Evolutionary conservation across 164 flowering plant species (phyloP), one percentile per base, ranked within the genome.

Genomic region (Cinnamomum micranthum): DNA sequence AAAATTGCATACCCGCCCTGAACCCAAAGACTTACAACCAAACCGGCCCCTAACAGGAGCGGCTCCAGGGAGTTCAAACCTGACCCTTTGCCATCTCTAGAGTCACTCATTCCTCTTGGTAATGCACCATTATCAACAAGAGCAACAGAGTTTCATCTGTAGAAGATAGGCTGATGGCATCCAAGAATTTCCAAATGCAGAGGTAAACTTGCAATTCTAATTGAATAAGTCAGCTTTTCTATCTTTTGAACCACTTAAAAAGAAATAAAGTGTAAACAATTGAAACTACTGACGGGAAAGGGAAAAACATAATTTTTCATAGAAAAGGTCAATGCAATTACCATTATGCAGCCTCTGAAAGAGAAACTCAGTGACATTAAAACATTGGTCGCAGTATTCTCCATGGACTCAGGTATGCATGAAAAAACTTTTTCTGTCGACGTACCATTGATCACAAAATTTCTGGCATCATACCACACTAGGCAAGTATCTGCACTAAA

Each of bases 311-410:
- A 62, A 28, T 20, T 50, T 50, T 47, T 50, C 60, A 59, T 9
- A 47, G 7, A 23, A 19, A 12, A 33, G 23, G 47, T 27, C 19
- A 73, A 35, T 66, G 71, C 1, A 77, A 73, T 82, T 91, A 96
- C 99, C 99, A 96, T 79, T 78, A 88, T 81, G 86, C 99, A 96
- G 84, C 83, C 69, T 65, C 89, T 85, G 87, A 94, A 94, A 73
- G 86, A 74, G 79, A 88, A 94, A 84, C 99, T 96, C 77, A 96
- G 88, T 64, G 82, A 79, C 66, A 91, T 91, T 85, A 96, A 82
- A 66, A 87, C 78, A 77, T 88, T 85, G 51, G 95, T 85, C 10
- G 99, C 97, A 71, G 94, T 90, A 76, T 87, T 82, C 77, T 92
- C 98, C 59, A 94, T 76, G 71, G 85, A 88, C 55, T 81, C 79